These are phyloP conservation scores for Spizellomyces sp. DNA, from an alignment of 192 early-diverging fungal genomes.

Conservation along the genomic window DNA sequence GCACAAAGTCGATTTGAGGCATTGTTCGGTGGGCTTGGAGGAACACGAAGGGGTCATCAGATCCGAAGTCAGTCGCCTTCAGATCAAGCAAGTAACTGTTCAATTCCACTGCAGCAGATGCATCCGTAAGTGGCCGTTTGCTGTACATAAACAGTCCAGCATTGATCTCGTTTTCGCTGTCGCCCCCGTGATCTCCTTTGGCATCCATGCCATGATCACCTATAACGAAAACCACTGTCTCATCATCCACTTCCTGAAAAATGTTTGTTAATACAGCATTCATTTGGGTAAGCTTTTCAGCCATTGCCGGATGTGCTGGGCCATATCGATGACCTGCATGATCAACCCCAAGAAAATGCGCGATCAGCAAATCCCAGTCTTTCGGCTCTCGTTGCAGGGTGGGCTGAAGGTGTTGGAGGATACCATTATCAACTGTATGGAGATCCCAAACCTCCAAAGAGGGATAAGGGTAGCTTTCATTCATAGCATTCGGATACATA, in stretches of 20 bases:
- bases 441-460: conserved; percentile 83
- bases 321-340: conserved; percentile 94
- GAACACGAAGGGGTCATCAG: conserved; percentile 30
- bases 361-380: conserved; percentile 82
- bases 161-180: conserved; percentile 86
- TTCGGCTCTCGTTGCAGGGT: conserved; percentile 27
- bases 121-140: conserved; percentile 46
- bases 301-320: conserved; percentile 85
- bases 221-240: conserved; percentile 85
- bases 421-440: conserved; percentile 90
- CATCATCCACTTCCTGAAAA: conserved; percentile 65
- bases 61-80: conserved; percentile 22
- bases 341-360: conserved; percentile 95
- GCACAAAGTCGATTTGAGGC: conserved; percentile 89
- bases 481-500: conserved; percentile 73
- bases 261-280: conserved; percentile 73
- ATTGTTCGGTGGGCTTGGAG: conserved; percentile 57
- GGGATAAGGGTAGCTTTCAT: conserved; percentile 53
- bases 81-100: conserved; percentile 6
- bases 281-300: conserved; percentile 82
- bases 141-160: conserved; percentile 85
- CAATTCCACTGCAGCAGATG: conserved; percentile 1
- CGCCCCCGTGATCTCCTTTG: conserved; percentile 97
- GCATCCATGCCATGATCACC: conserved; percentile 98
- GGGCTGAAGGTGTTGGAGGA: conserved; percentile 64